phyloP scores from a whole-genome alignment of 305 asterid species.

The Fraxinus greggii region DNA sequence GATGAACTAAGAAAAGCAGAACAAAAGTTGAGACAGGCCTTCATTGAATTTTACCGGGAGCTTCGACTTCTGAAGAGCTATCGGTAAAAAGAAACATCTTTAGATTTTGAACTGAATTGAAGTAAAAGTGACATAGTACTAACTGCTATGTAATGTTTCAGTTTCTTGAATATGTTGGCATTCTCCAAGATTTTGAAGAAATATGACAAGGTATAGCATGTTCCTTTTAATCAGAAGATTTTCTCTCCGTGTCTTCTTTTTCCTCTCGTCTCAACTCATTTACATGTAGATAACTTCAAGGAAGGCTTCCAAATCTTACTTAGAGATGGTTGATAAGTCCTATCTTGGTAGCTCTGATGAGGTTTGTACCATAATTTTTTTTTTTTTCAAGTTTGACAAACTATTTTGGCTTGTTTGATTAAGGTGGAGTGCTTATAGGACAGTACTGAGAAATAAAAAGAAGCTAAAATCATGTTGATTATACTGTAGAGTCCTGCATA shows the following conservation, averaged over 20 bases:
- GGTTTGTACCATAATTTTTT: slow-evolving; percentile 41
- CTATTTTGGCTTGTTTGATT: not conserved
- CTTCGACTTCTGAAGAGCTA: slow-evolving; percentile 70
- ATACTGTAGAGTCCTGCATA: not conserved
- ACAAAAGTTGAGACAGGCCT: slow-evolving; percentile 54
- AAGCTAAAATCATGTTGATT: not conserved
- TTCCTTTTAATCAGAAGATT: slow-evolving; percentile 9
- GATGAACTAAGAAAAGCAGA: slow-evolving; percentile 63
- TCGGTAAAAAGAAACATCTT: slow-evolving; percentile 34
- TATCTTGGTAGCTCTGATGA: slow-evolving; percentile 68
- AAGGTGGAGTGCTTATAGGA: not conserved
- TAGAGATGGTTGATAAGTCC: slow-evolving; percentile 74
- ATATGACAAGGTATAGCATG: slow-evolving; percentile 64
- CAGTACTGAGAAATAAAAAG: not conserved
- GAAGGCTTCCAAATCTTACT: slow-evolving; percentile 68
- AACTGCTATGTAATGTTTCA: slow-evolving; percentile 25
- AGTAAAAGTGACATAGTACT: slow-evolving; percentile 18
- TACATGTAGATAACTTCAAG: slow-evolving; percentile 61
- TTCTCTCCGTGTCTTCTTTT: not conserved
- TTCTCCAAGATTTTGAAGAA: slow-evolving; percentile 90
- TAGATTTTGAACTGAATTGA: not conserved
- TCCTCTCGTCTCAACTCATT: not conserved
- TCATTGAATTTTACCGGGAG: slow-evolving; percentile 58
- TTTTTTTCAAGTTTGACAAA: not conserved
- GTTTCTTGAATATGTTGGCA: slow-evolving; percentile 84